Percentiles rank a stretch among this genome's conserved stretches.
phyloP scores from a whole-genome alignment of 164 flowering plant species.

The Vitis riparia region DNA sequence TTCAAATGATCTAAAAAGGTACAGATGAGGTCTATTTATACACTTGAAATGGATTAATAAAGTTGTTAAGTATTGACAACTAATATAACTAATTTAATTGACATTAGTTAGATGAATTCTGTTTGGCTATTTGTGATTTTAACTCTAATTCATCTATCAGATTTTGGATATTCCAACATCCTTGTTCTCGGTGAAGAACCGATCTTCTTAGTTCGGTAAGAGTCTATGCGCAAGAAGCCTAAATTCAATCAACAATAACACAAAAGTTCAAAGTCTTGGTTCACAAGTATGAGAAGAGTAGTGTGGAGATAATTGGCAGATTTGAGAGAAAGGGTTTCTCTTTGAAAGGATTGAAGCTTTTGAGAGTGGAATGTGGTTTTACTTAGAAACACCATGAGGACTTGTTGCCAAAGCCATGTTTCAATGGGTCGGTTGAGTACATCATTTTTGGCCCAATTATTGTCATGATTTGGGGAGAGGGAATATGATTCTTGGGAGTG shows the following conservation, averaged over 20 bases:
- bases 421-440: slow-evolving; percentile 74
- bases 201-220: slow-evolving; percentile 22
- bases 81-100: too few species aligned
- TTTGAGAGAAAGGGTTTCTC: slow-evolving; percentile 91
- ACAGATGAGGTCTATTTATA: too few species aligned
- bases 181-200: slow-evolving; percentile 16
- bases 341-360: slow-evolving; percentile 83
- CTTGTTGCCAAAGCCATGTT: slow-evolving; percentile 78
- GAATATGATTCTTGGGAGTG: slow-evolving; percentile 96
- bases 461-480: slow-evolving; percentile 98
- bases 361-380: slow-evolving; percentile 65
- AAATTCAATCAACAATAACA: too few species aligned
- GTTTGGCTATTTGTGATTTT: too few species aligned
- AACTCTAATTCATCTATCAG: too few species aligned
- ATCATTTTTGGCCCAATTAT: slow-evolving; percentile 89
- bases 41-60: too few species aligned
- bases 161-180: too few species aligned
- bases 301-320: slow-evolving; percentile 47
- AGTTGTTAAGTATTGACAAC: too few species aligned
- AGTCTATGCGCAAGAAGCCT: slow-evolving; percentile 30
- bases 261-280: too few species aligned
- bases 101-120: too few species aligned
- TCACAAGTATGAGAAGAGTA: too few species aligned
- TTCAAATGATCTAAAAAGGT: too few species aligned
- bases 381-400: slow-evolving; percentile 94